Evolutionary conservation across 257 asterid species (phyloP), one percentile per base, ranked within the genome.

Genomic region (Nicotiana otophora): DNA sequence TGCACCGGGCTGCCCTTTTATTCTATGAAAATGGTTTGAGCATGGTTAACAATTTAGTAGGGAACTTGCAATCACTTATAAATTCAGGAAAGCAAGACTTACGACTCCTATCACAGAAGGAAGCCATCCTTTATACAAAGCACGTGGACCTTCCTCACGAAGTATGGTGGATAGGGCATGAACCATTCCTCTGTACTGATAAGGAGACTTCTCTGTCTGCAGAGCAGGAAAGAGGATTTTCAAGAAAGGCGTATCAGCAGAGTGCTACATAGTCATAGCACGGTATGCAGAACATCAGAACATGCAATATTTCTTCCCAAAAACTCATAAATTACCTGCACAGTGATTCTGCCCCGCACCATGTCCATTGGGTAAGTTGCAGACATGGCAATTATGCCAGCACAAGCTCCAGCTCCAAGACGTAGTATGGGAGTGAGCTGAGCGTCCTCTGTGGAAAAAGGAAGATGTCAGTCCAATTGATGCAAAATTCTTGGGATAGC

Each of bases 281-380:
- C 4, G 5, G 69, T 34, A 33, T 15, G 23, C 67, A 5, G 46
- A 69, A 15, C 39, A 23, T 66, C 11, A 67, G 36, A 51, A 23
- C 26, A 65, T n/a, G 48, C 5, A 17, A 79, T 79, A 75, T 60
- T 61, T 64, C 46, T 79, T 79, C 82, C 15, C 11, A 48, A 62
- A 11, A 61, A 39, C 72, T 66, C 82, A 53, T 66, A 58, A 80
- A 36, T n/a, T 89, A 94, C 99, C 97, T 95, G 99, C 61, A 96
- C 99, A 77, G 99, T 96, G 82, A 96, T 77, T 86, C 99, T 91
- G 83, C 99, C 99, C 51, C 99, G 93, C 80, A 96, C 99, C 99
- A 96, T 94, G 91, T 96, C 99, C 98, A 96, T 90, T 39, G 99
- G 99, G 90, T 96, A 96, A 65, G 99, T 96, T 64, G 99, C 99